phyloP scores from a whole-genome alignment of 768 basidiomycete species.

The Leucogyrophana mollusca region DNA sequence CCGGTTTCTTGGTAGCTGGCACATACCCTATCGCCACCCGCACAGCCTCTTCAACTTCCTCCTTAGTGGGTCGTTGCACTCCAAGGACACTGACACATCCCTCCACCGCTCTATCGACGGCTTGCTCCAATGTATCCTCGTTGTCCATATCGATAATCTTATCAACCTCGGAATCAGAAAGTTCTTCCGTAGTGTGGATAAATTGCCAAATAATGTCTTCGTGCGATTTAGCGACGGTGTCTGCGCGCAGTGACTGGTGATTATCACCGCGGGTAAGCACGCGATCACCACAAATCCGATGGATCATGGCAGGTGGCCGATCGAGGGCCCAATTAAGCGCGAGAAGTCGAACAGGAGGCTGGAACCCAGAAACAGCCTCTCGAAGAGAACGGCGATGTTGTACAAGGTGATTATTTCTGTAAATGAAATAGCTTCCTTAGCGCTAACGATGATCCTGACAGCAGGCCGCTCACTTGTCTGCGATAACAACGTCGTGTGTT shows the following conservation, averaged over 20 bases:
- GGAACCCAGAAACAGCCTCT: conserved; percentile 41
- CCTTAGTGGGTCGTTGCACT: conserved; percentile 49
- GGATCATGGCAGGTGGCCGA: conserved; percentile 55
- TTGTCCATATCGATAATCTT: conserved; percentile 66
- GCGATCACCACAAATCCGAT: conserved; percentile 77
- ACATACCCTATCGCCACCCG: conserved; percentile 40
- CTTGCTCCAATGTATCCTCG: conserved; percentile 50
- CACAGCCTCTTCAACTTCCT: conserved; percentile 49
- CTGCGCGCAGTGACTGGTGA: conserved; percentile 79
- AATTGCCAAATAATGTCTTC: conserved; percentile 86
- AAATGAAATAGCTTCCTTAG: neutral
- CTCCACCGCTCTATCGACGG: conserved; percentile 58
- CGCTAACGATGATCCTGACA: neutral
- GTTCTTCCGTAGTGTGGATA: conserved; percentile 58
- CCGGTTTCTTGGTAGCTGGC: conserved; percentile 32
- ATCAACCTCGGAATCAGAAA: conserved; percentile 64
- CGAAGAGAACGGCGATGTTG: conserved; percentile 78
- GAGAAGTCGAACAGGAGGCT: conserved; percentile 67
- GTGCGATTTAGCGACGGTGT: conserved; percentile 50
- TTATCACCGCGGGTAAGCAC: conserved; percentile 74
- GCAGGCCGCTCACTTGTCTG: conserved; percentile 71
- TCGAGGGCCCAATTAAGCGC: conserved; percentile 77
- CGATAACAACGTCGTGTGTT: conserved; percentile 77
- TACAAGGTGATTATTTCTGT: conserved; percentile 84
- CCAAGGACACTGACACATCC: conserved; percentile 56